Evolutionary conservation across 2,329 filamentous ascomycete genomes (phyloP).

Genomic region (Capronia americana): DNA sequence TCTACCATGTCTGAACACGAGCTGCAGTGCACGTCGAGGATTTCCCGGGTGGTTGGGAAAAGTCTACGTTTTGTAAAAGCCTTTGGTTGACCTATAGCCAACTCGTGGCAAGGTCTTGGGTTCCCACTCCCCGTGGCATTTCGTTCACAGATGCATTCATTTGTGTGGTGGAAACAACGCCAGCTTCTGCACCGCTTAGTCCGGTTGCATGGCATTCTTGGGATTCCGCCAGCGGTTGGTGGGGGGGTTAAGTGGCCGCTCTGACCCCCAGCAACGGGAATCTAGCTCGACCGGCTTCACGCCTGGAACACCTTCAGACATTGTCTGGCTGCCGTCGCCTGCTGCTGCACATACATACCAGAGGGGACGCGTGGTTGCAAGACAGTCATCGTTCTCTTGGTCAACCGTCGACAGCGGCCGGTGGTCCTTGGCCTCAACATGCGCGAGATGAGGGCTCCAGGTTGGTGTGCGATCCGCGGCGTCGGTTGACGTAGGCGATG

Average conservation of each 20-base stretch:
- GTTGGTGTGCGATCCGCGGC: constrained; percentile 23
- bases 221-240: not conserved
- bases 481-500: constrained; percentile 34
- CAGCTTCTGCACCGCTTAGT: not conserved
- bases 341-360: constrained; percentile 29
- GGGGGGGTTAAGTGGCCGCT: constrained; percentile 13
- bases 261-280: constrained; percentile 14
- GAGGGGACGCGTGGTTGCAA: constrained; percentile 22
- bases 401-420: not conserved
- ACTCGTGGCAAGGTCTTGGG: not conserved
- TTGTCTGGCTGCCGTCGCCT: constrained; percentile 10
- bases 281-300: constrained; percentile 21
- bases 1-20: constrained; percentile 2
- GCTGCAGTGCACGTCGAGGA: not conserved
- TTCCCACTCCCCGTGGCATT: constrained; percentile 1
- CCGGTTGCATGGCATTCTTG: constrained; percentile 16
- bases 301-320: constrained; percentile 17
- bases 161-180: not conserved
- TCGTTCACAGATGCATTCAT: not conserved
- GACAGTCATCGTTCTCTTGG: constrained; percentile 6
- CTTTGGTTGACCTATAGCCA: not conserved
- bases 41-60: constrained; percentile 1
- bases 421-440: constrained; percentile 24
- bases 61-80: not conserved
- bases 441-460: constrained; percentile 29